Conservation (phyloP, 352 stramenopile species). For the Pythium dissotocum region DNA sequence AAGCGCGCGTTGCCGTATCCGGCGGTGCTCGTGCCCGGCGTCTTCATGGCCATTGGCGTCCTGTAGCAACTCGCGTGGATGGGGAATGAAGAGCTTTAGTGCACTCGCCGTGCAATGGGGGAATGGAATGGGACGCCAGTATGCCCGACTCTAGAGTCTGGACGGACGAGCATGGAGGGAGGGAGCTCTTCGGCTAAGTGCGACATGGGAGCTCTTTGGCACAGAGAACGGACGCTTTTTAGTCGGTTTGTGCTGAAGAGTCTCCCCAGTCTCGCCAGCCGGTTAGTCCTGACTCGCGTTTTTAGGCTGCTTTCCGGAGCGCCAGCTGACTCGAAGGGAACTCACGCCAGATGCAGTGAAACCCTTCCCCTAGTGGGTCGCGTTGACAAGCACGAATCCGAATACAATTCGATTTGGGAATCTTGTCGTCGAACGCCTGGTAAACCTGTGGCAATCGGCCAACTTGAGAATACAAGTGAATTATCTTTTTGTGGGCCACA, state of each 20-base stretch:
- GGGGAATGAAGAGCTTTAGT: neutral
- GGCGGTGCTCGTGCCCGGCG: neutral
- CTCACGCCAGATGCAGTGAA: neutral
- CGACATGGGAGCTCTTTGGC: neutral
- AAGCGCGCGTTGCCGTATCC: neutral
- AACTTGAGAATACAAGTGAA: no score
- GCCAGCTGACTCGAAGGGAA: neutral
- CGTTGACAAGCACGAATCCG: neutral
- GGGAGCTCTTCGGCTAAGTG: neutral
- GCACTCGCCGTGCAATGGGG: neutral
- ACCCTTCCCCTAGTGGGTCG: neutral
- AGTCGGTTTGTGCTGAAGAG: neutral
- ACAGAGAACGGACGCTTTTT: neutral
- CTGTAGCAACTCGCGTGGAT: neutral
- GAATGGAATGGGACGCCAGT: neutral
- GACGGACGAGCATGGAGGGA: neutral
- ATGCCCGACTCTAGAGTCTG: neutral
- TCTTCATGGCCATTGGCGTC: conserved; percentile 2
- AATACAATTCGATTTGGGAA: neutral
- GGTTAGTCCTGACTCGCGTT: neutral
- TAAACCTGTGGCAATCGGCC: no score
- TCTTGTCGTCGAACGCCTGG: neutral
- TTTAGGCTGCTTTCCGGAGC: neutral
- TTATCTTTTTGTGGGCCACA: no score
- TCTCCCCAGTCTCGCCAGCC: neutral